Evolutionary conservation across 2,329 filamentous ascomycete genomes (phyloP).

Genomic region (Cercospora sp.): DNA sequence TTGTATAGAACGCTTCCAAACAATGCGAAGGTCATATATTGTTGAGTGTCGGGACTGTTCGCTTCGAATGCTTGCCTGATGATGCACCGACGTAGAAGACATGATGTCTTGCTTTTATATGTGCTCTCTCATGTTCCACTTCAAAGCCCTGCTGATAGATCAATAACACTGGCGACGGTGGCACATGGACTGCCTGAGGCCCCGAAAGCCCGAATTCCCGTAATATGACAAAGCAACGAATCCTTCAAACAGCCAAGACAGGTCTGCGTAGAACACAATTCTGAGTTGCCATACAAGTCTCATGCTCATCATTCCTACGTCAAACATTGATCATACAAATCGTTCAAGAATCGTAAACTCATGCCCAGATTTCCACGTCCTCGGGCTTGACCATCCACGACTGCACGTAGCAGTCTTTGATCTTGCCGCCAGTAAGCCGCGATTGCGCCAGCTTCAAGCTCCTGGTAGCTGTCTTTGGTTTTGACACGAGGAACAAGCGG

Average conservation of each 20-base stretch:
- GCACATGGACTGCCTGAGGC: constrained; percentile 8
- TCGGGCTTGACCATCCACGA: not conserved
- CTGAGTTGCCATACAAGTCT: not conserved
- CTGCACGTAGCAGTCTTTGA: not conserved
- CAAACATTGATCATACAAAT: not conserved
- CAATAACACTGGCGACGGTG: not conserved
- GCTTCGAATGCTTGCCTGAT: too few relatives aligned
- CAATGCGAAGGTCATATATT: too few relatives aligned
- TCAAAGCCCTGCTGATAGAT: not conserved
- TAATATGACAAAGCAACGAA: constrained; percentile 3
- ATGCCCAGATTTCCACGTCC: not conserved
- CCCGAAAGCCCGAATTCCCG: constrained; percentile 12
- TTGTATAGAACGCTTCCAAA: too few relatives aligned
- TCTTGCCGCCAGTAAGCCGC: not conserved
- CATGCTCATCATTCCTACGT: not conserved
- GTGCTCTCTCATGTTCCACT: not conserved
- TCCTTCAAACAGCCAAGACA: not conserved
- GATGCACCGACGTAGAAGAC: not conserved
- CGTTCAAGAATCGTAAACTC: not conserved
- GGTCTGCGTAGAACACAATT: not conserved
- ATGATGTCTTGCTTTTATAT: not conserved
- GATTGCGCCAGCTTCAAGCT: not conserved
- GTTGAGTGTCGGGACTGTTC: too few relatives aligned
- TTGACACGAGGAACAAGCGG: not conserved
- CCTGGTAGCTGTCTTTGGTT: not conserved